Percentiles rank a stretch among this genome's conserved stretches.
These are phyloP conservation scores for Xylaria venustula DNA, from an alignment of 495 filamentous ascomycete species.

Conservation along the genomic window DNA sequence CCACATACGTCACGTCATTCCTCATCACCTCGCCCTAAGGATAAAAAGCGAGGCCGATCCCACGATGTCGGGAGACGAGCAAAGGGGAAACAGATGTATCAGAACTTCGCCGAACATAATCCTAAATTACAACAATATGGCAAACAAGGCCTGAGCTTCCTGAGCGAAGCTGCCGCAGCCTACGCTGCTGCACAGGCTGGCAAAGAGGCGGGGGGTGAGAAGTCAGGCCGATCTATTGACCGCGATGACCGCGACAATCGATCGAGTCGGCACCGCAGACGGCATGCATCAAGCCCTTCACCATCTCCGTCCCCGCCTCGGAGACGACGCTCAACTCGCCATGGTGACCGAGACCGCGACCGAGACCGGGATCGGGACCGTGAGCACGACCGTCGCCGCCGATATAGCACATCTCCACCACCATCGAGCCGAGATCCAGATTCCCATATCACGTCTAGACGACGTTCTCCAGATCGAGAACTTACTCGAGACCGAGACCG, in stretches of 20 bases:
- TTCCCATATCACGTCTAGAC: conserved; percentile 7
- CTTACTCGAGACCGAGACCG: conserved; percentile 11
- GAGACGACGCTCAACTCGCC: conserved; percentile 19
- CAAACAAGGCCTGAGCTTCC: conserved; percentile 24
- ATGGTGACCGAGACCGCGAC: conserved; percentile 20
- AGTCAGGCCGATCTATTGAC: conserved; percentile 18
- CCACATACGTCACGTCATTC: conserved; percentile 14
- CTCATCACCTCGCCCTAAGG: conserved; percentile 14
- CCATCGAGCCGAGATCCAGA: conserved; percentile 5
- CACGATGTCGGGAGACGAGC: conserved; percentile 2
- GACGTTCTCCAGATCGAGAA: conserved; percentile 11
- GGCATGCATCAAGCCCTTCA: conserved; percentile 23
- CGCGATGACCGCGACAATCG: conserved; percentile 15
- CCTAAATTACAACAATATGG: conserved; percentile 25
- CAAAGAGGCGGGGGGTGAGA: conserved; percentile 9
- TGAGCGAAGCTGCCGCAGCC: conserved; percentile 28
- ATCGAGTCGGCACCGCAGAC: conserved; percentile 18
- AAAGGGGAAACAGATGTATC: conserved; percentile 14
- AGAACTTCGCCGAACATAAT: conserved; percentile 13
- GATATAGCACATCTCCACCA: conserved; percentile 11
- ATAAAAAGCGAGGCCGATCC: background rate
- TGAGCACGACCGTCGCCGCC: conserved; percentile 13
- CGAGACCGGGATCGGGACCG: conserved; percentile 18
- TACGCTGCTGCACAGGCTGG: conserved; percentile 25
- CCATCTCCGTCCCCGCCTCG: conserved; percentile 25